Evolutionary conservation across 2,329 filamentous ascomycete genomes (phyloP), one percentile per base, ranked within the genome.

Genomic region (Trichoderma sp.): DNA sequence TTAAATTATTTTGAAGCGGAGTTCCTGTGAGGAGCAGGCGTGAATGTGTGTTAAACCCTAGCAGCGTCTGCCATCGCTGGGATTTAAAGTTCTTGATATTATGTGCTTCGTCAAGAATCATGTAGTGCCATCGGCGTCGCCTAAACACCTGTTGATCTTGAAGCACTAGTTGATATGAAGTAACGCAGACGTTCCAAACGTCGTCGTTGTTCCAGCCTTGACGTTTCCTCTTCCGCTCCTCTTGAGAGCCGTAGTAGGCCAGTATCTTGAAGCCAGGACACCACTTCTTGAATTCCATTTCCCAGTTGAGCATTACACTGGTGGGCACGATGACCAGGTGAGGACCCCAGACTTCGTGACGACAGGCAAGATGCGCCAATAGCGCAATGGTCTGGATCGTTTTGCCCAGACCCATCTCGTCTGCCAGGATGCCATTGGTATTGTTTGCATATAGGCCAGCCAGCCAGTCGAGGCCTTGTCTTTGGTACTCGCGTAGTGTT

Each of bases 71-170:
- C 95, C 96, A 99, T 74, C 95, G 88, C 80, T 98, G 95, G 2
- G 95, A 98, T 78, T 97, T 95, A 86, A 98, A 99, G 82, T 99
- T 99, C 79, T 99, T 98, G 86, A 99, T 99, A 82, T 99, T 98
- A 84, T 99, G 96, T 0, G 97, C 96, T 83, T 99, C 96, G 76
- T 99, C 96, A 1, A 99, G 88, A 74, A 99, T 95, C 89, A 99
- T 94, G 81, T 98, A 99, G 79, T 98, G 95, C 97, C 97, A 99
- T 68, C 90, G 89, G 39, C 95, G 90, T 74, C 95, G 90, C 80
- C 97, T 96, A 83, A 99, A 97, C 1, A 97, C 94, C 76, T 95
- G 92, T 74, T 96, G 92, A 79, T 99, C 97, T 79, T 97, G 94
- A 18, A 98, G 87, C 7, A 98, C 95, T 62, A 99, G 90, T 77